These are phyloP conservation scores for Macroventuria anomochaeta DNA, from an alignment of 2,329 filamentous ascomycete genomes.

Conservation along the genomic window DNA sequence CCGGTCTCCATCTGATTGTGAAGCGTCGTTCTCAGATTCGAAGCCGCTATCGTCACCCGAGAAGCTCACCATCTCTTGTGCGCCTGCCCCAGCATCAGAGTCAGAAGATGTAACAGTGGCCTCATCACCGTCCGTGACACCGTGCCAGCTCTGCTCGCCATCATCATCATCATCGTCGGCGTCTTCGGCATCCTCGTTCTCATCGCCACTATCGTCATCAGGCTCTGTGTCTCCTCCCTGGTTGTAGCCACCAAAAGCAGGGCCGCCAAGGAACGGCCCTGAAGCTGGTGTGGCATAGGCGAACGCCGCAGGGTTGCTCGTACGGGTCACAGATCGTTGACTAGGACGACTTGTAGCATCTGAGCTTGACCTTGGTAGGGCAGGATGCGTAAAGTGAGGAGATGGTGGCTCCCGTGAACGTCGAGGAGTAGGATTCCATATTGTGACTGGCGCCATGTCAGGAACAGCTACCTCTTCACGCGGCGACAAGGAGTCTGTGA, in stretches of 20 bases:
- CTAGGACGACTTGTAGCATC: slow-evolving; percentile 52
- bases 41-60: slow-evolving; percentile 47
- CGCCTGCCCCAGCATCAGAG: slow-evolving; percentile 22
- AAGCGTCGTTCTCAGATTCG: slow-evolving; percentile 37
- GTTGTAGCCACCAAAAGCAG: slow-evolving; percentile 30
- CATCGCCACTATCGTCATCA: slow-evolving; percentile 41
- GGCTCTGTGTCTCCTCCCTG: slow-evolving; percentile 44
- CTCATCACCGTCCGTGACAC: slow-evolving; percentile 28
- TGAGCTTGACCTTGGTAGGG: slow-evolving; percentile 38
- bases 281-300: slow-evolving; percentile 80
- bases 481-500: slow-evolving; percentile 38
- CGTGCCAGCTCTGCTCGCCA: slow-evolving; percentile 35
- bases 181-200: slow-evolving; percentile 38
- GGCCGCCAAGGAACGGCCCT: slow-evolving; percentile 43
- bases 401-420: slow-evolving; percentile 54
- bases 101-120: slow-evolving; percentile 21
- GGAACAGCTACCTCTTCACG: slow-evolving; percentile 19
- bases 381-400: slow-evolving; percentile 46
- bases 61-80: slow-evolving; percentile 42
- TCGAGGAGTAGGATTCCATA: slow-evolving; percentile 50
- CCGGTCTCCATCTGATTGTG: slow-evolving; percentile 21
- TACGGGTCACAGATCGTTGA: slow-evolving; percentile 47
- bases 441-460: slow-evolving; percentile 35
- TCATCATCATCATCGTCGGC: slow-evolving; percentile 33
- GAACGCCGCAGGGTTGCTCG: slow-evolving; percentile 58